Conservation (phyloP, 225 moss, liverwort and hornwort species). For the Pleurozium schreberi region DNA sequence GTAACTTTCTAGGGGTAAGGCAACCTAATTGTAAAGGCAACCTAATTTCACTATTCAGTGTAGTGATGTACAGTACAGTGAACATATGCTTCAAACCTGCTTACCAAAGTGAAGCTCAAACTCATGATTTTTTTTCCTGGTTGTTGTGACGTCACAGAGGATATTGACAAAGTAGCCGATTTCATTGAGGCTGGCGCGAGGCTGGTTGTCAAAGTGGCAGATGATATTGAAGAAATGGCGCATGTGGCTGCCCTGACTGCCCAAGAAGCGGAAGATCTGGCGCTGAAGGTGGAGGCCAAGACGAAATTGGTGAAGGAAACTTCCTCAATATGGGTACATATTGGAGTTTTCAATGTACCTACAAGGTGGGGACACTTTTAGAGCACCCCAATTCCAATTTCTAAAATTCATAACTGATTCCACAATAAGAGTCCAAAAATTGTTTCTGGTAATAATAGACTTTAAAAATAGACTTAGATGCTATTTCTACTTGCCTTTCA, state of each 20-base stretch:
- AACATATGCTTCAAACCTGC: background rate
- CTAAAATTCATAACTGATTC: background rate
- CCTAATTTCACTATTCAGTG: too few species aligned
- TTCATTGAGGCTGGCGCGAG: slow-evolving; percentile 24
- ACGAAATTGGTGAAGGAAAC: slow-evolving; percentile 25
- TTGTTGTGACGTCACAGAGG: slow-evolving; percentile 10
- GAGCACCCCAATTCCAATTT: background rate
- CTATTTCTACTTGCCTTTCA: background rate
- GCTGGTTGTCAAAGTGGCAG: slow-evolving; percentile 28
- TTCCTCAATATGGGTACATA: background rate
- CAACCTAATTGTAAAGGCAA: too few species aligned
- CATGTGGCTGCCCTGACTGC: slow-evolving; percentile 16
- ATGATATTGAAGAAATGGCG: slow-evolving; percentile 27
- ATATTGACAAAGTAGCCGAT: slow-evolving; percentile 29
- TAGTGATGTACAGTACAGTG: background rate
- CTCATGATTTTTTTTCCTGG: background rate
- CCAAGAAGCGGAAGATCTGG: slow-evolving; percentile 34
- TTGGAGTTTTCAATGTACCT: background rate
- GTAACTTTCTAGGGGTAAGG: too few species aligned
- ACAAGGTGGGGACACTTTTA: background rate
- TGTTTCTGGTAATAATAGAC: background rate
- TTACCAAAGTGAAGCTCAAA: background rate
- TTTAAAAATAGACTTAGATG: background rate
- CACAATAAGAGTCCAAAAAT: background rate
- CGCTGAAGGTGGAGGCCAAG: slow-evolving; percentile 32